These are phyloP conservation scores for Lepidium didymum DNA, from an alignment of 345 rosid species.

Conservation along the genomic window DNA sequence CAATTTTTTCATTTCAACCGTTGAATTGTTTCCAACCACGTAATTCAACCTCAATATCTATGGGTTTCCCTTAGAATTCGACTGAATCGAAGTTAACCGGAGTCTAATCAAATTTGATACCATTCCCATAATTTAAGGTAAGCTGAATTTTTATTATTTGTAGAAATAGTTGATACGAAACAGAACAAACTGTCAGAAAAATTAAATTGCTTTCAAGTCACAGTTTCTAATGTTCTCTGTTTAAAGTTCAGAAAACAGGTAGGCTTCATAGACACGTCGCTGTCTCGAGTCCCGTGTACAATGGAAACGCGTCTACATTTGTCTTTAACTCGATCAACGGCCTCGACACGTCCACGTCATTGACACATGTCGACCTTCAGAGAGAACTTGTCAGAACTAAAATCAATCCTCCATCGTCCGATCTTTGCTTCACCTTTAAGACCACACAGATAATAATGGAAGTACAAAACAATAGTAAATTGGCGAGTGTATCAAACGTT, in stretches of 20 bases:
- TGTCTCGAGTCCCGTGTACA: conserved; percentile 25
- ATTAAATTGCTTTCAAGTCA: conserved; percentile 8
- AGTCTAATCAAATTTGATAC: too few relatives aligned
- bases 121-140: too few relatives aligned
- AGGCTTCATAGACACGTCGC: conserved; percentile 14
- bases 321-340: conserved; percentile 20
- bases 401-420: background rate
- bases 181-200: conserved; percentile 8
- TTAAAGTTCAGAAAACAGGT: background rate
- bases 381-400: background rate
- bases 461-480: background rate
- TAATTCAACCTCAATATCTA: too few relatives aligned
- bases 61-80: too few relatives aligned
- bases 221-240: conserved; percentile 4
- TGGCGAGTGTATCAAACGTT: background rate
- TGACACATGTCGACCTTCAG: background rate
- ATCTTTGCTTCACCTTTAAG: background rate
- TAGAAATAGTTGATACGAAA: background rate
- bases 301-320: conserved; percentile 17
- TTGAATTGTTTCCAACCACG: too few relatives aligned
- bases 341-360: background rate
- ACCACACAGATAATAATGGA: background rate
- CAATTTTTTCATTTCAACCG: too few relatives aligned
- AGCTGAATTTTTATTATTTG: background rate
- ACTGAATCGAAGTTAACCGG: too few relatives aligned